Evolutionary conservation across 495 filamentous ascomycete species (phyloP), one percentile per base, ranked within the genome.

Genomic region (Astrothelium macrocarpum): DNA sequence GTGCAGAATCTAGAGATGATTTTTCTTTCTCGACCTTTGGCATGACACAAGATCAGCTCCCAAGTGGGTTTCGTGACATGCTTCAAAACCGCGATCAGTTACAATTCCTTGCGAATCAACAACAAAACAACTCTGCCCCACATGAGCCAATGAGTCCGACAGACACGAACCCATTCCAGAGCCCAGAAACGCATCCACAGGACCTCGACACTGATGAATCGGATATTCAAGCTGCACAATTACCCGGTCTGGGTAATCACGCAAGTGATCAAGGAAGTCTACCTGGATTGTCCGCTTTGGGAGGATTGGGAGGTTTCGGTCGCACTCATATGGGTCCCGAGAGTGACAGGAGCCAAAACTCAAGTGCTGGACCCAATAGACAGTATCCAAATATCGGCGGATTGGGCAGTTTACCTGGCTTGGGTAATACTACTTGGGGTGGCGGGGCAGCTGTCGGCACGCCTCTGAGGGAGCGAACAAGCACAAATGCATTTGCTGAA

Each of bases 121-220:
- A 78, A 60, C 76, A 80, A 45, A 75, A 79, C 59, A 80, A 75
- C 59, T 78, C 82, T 23, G 71, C 72, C 59, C 70, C 72, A 10
- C 66, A 79, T 62, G 89, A 91, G 66, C 86, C 87, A 7, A 82
- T 89, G 65, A 97, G 95, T 70, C 95, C 94, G 39, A 94, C 93
- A 0, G 91, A 96, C 65, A 97, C 94, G 0, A 98, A 98, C 73
- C 95, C 94, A n/a, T 98, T 92, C 70, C 88, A 89, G 67, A 97
- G 93, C 73, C 95, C 94, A 10, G 85, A 89, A n/a, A 87, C 84
- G n/a, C 88, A 91, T 20, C 84, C 85, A 34, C 79, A 79, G 0
- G 86, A 91, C 28, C 73, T 77, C 46, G 85, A 85, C 46, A 77
- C 78, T 11, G 84, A 87, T 66, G 80, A 78, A 18, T 80, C 80